A percentile compares a stretch with the other conserved stretches of the same genome.
These are phyloP conservation scores for Pseudonectria buxi DNA, from an alignment of 2,329 filamentous ascomycete species.

Conservation along the genomic window DNA sequence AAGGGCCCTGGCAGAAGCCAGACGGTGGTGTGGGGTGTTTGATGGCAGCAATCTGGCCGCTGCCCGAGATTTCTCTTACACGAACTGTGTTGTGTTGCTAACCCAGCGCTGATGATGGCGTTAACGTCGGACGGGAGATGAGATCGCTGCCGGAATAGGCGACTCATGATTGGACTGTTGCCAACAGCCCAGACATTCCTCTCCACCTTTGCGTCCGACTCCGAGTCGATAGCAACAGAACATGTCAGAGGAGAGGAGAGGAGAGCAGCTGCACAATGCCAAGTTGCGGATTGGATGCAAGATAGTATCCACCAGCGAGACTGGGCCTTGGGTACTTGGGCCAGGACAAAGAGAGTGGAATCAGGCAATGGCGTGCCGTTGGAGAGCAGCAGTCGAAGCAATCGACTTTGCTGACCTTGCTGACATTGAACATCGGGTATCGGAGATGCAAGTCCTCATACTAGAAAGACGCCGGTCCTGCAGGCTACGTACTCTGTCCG, in stretches of 20 bases:
- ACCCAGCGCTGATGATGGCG: slow-evolving; percentile 13
- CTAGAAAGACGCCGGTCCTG: too few species aligned
- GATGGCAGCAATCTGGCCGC: slow-evolving; percentile 18
- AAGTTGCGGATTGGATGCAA: too few species aligned
- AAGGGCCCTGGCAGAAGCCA: slow-evolving; percentile 16
- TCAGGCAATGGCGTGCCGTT: slow-evolving; percentile 14
- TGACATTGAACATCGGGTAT: too few species aligned
- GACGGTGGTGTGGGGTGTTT: slow-evolving; percentile 21
- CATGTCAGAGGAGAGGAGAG: too few species aligned
- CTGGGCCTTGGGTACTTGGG: slow-evolving; percentile 1
- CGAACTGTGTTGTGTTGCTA: slow-evolving; percentile 27
- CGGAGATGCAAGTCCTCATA: too few species aligned
- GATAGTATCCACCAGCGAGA: not conserved
- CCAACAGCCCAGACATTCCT: too few species aligned
- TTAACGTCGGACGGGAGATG: too few species aligned
- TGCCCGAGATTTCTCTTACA: slow-evolving; percentile 30
- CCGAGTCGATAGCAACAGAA: too few species aligned
- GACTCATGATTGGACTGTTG: not conserved
- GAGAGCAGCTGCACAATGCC: too few species aligned
- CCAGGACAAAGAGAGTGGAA: slow-evolving; percentile 8
- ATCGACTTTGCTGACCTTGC: too few species aligned
- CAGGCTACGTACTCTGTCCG: too few species aligned
- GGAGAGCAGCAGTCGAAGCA: not conserved
- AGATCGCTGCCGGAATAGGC: slow-evolving; percentile 6
- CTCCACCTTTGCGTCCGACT: too few species aligned